These are phyloP conservation scores for Oropetium thomaeum DNA, from an alignment of 176 grass and related monocot genomes.

Conservation along the genomic window DNA sequence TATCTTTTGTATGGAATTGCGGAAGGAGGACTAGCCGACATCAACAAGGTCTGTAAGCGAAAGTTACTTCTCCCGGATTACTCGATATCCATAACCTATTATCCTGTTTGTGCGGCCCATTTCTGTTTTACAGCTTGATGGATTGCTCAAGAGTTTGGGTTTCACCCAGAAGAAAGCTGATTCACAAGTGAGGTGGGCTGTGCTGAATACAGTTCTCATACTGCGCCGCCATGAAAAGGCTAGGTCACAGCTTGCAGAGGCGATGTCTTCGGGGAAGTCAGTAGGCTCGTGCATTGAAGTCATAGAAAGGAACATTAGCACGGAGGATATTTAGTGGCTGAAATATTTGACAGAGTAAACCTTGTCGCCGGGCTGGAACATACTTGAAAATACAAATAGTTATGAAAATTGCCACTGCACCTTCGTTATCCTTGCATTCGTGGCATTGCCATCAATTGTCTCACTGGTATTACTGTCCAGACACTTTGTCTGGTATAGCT, in stretches of 20 bases:
- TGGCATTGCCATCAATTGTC: neutral
- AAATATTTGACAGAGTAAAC: neutral
- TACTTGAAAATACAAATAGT: neutral
- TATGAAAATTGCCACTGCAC: neutral
- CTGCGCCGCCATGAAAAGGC: constrained; percentile 44
- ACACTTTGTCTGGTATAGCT: neutral
- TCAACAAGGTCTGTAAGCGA: constrained; percentile 46
- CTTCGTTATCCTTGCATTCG: neutral
- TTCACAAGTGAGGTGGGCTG: constrained; percentile 51
- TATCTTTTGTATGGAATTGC: constrained; percentile 75
- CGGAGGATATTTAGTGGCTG: constrained; percentile 30
- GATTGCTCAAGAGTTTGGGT: constrained; percentile 38
- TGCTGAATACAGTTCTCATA: constrained; percentile 38
- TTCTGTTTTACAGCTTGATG: constrained; percentile 30
- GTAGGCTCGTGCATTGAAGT: constrained; percentile 44
- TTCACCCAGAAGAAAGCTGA: constrained; percentile 51
- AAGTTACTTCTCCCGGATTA: neutral
- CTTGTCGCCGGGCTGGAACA: neutral
- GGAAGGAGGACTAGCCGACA: constrained; percentile 70
- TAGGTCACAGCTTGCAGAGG: constrained; percentile 41
- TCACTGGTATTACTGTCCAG: neutral
- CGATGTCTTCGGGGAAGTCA: constrained; percentile 39
- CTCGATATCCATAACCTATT: neutral
- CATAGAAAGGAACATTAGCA: constrained; percentile 43
- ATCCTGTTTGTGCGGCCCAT: neutral